Evolutionary conservation across 139 green algal species (phyloP).

Genomic region (Chlamydomonas sphaeroides): DNA sequence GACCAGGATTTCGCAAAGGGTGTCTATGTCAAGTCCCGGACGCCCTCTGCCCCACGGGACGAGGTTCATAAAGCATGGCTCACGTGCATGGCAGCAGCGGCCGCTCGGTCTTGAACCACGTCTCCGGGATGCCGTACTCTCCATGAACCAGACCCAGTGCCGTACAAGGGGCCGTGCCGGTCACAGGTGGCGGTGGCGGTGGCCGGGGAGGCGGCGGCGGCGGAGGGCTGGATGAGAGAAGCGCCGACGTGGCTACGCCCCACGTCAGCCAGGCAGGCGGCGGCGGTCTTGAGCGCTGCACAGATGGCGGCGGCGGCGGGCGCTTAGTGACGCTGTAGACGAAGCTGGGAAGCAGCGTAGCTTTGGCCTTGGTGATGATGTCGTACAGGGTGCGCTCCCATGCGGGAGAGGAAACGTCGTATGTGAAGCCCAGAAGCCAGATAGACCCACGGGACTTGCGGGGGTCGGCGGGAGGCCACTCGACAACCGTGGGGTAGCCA

Average conservation of each 20-base stretch:
- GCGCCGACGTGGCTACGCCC: background rate
- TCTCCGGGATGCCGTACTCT: background rate
- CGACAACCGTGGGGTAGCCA: conserved; percentile 22
- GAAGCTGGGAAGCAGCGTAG: background rate
- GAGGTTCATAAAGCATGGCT: background rate
- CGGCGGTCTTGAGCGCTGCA: background rate
- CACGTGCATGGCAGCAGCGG: conserved; percentile 5
- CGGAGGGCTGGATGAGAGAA: background rate
- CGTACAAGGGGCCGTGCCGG: background rate
- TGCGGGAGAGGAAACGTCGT: background rate
- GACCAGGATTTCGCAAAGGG: background rate
- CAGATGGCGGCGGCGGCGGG: no score
- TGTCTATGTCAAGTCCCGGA: background rate
- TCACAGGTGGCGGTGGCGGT: background rate
- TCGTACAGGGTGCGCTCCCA: background rate
- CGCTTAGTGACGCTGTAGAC: background rate
- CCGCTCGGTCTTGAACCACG: background rate
- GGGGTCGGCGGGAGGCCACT: background rate
- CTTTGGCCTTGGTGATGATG: background rate
- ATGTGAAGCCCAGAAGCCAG: conserved; percentile 9
- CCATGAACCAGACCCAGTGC: background rate
- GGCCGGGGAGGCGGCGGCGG: background rate
- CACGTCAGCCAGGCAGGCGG: background rate
- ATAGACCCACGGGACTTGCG: background rate
- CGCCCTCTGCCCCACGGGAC: background rate